Percentiles rank a stretch among this genome's conserved stretches.
phyloP scores from a whole-genome alignment of 306 rosid species.

The Rosa persica region DNA sequence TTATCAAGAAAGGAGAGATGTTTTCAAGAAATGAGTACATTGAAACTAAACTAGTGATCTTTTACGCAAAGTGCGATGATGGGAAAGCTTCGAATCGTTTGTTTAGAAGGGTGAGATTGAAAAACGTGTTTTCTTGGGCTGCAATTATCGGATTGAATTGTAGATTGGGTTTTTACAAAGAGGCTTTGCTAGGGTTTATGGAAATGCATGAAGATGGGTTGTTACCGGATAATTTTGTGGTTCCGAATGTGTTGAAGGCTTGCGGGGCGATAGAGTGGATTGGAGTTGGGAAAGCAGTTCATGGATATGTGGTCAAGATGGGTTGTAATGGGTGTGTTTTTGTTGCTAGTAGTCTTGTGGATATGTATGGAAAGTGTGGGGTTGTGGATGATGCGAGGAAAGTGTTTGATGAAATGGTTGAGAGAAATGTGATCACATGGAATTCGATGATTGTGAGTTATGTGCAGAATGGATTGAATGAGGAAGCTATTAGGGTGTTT shows the following conservation, averaged over 20 bases:
- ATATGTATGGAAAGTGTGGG: slow-evolving; percentile 92
- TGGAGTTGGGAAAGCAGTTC: slow-evolving; percentile 58
- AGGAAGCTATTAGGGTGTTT: slow-evolving; percentile 59
- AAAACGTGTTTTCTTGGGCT: slow-evolving; percentile 79
- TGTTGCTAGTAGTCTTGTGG: slow-evolving; percentile 68
- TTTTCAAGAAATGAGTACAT: slow-evolving; percentile 46
- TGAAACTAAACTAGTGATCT: slow-evolving; percentile 64
- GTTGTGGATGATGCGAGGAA: slow-evolving; percentile 54
- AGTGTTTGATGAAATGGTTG: slow-evolving; percentile 61
- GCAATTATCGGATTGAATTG: slow-evolving; percentile 66
- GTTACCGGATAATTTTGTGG: slow-evolving; percentile 66
- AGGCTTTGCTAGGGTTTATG: slow-evolving; percentile 47
- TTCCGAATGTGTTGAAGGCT: slow-evolving; percentile 82
- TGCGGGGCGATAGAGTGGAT: slow-evolving; percentile 60
- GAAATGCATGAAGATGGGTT: slow-evolving; percentile 59
- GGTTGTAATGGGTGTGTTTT: slow-evolving; percentile 53
- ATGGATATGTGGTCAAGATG: slow-evolving; percentile 57
- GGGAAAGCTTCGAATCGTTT: slow-evolving; percentile 39
- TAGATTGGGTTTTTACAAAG: slow-evolving; percentile 45
- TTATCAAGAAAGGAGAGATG: slow-evolving; percentile 52
- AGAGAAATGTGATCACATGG: slow-evolving; percentile 67
- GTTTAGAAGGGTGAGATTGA: slow-evolving; percentile 36
- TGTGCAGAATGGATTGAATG: slow-evolving; percentile 58
- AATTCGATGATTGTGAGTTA: slow-evolving; percentile 64
- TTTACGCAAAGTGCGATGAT: slow-evolving; percentile 64